phyloP scores from a whole-genome alignment of 2,329 filamentous ascomycete genomes.

The Epichloe gansuensis region DNA sequence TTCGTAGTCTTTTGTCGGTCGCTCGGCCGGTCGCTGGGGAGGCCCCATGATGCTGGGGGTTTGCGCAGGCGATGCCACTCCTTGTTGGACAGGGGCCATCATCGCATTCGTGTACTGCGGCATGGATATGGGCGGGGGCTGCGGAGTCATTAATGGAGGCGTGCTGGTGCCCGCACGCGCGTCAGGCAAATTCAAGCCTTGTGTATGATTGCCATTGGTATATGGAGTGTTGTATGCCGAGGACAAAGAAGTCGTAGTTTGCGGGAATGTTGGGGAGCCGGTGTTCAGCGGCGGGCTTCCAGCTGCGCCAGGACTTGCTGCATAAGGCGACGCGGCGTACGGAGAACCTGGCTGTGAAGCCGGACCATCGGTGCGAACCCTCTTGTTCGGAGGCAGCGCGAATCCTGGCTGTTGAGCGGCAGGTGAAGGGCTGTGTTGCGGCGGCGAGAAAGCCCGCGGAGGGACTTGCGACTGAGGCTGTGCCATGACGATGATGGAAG shows the following conservation, averaged over 20 bases:
- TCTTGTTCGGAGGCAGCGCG: conserved; percentile 57
- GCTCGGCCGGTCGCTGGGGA: conserved; percentile 49
- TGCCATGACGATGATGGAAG: conserved; percentile 32
- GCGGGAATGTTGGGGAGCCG: conserved; percentile 24
- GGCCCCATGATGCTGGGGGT: conserved; percentile 36
- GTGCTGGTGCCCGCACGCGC: conserved; percentile 18
- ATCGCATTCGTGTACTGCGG: conserved; percentile 19
- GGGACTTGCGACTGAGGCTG: conserved; percentile 43
- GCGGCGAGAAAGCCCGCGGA: conserved; percentile 48
- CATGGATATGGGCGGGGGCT: conserved; percentile 13
- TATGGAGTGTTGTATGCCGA: conserved; percentile 25
- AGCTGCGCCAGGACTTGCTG: conserved; percentile 31
- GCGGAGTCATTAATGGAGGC: conserved; percentile 21
- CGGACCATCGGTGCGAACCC: conserved; percentile 46
- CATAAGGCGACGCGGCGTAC: conserved; percentile 41
- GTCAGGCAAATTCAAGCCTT: conserved; percentile 23
- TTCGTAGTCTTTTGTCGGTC: conserved; percentile 47
- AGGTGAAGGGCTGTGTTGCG: conserved; percentile 50
- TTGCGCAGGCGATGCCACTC: conserved; percentile 14
- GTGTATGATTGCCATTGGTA: conserved; percentile 25
- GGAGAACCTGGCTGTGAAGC: conserved; percentile 55
- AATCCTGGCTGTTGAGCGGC: conserved; percentile 41
- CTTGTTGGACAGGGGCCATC: conserved; percentile 17
- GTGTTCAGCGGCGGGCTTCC: conserved; percentile 27
- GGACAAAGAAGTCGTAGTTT: conserved; percentile 20